Base-by-base conservation (phyloP, 345 rosid species). In the Nasturtium officinale region DNA sequence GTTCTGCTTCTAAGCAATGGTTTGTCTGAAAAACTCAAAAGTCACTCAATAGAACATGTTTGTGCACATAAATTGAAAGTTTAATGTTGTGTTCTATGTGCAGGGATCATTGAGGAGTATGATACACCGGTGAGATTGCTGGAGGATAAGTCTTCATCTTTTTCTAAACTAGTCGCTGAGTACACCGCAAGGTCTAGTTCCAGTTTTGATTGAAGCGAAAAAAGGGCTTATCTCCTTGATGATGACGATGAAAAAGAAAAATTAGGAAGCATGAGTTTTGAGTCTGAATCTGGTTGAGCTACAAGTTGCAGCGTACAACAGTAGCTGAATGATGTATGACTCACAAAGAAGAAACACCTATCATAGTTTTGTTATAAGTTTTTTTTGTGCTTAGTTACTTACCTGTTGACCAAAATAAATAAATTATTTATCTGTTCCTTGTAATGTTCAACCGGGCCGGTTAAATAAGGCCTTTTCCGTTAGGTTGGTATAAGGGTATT, bases 101-200 rank as follows among this genome's bases (percentile, higher is more conserved):
- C 82, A 92, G 98, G 98, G 17, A 71, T 78, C 56, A 79, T 92
- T 3, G 85, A 87, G 61, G 98, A 92, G 76, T 81, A 76, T 68
- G 92, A 88, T 74, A 72, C 90, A 26, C 92, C 92, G 0, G 35
- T 76, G 18, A 85, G 86, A 70, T 67, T 92, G 74, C 77, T 90
- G 6, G 84, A 85, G 32, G 73, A 88, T 63, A 84, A 83, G 80
- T 81, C 87, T 25, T 90, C 98, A 3, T 83, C 96, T 20, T 92
- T 92, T 70, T 67, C 96, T 5, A 85, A 75, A 59, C 96, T 93
- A 5, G 96, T 93, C 9, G 86, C 87, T 0, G 97, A 93, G 81
- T 90, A 87, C 82, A 80, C 84, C 0, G 57, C 73, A 61, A 85
- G 97, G 56, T 87, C 93, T 11, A 84, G 76, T 63, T 81, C 88